Evolutionary conservation across 495 filamentous ascomycete genomes (phyloP).

Genomic region (Penicillium manginii): DNA sequence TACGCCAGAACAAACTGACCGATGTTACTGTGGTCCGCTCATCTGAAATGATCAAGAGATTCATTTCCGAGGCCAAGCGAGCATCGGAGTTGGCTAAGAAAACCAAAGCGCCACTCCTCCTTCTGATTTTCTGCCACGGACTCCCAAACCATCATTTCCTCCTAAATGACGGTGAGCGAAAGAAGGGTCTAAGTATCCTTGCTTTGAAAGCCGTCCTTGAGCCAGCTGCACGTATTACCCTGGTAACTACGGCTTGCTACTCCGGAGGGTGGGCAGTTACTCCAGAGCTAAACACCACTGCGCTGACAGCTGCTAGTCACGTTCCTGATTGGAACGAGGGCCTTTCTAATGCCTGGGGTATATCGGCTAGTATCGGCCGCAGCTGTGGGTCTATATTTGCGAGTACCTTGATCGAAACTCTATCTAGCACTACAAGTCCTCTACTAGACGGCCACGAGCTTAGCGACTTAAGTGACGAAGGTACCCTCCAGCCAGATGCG

Average conservation of each 20-base stretch:
- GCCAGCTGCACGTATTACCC: neutral
- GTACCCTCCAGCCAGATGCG: neutral
- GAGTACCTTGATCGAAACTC: neutral
- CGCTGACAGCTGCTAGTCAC: neutral
- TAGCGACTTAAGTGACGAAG: neutral
- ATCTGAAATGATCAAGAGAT: neutral
- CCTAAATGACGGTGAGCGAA: neutral
- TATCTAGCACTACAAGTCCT: neutral
- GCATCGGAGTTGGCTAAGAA: neutral
- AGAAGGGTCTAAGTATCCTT: neutral
- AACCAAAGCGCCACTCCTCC: neutral
- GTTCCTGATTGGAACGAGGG: neutral
- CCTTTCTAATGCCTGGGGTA: neutral
- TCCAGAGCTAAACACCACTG: slow-evolving; percentile 1
- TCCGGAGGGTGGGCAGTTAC: slow-evolving; percentile 1
- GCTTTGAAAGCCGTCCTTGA: neutral
- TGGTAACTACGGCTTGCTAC: neutral
- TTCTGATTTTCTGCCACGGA: slow-evolving; percentile 2
- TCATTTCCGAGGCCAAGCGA: neutral
- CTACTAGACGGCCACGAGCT: neutral
- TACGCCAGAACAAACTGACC: neutral
- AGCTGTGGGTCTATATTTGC: neutral
- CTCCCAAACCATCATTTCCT: neutral
- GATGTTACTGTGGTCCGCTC: neutral
- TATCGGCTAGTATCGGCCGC: neutral